Evolutionary conservation across 129 eudicot species (phyloP), one percentile per base, ranked within the genome.

Genomic region (Centaurea solstitialis): DNA sequence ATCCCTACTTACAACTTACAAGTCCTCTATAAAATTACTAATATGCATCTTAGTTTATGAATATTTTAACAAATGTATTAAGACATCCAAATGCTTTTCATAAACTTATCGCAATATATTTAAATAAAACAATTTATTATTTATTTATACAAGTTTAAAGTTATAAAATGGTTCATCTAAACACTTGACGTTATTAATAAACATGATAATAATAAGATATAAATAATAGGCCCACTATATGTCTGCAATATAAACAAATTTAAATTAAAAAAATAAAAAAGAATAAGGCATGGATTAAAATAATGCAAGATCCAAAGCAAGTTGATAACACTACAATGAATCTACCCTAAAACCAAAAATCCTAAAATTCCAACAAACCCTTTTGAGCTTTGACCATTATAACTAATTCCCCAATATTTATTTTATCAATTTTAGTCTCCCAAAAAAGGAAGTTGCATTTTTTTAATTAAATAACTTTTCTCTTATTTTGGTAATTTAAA

Each of bases 291-390:
- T 26, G 50, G 21, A 10, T 73, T 21, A 66, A 61, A 66, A 67
- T 18, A 47, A 24, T 40, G 45, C 45, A 75, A 75, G 17, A 21
- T 21, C 17, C 39, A 47, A 47, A 75, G 35, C 85, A 75, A 81
- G 80, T 81, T 76, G 85, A 81, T 68, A 75, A 81, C 70, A 81
- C 80, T 50, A 75, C 76, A 81, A 75, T 81, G 85, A 75, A 81
- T 81, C 85, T 75, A 50, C 76, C 80, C 85, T 74, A 47, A 74
- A 81, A 68, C 80, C 85, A 68, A 68, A 76, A 75, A 68, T 68
- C 85, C 80, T 81, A 35, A 75, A 67, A 35, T 47, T 81, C 80
- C 80, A 81, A 81, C 85, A 81, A 50, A 81, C 45, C 70, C 69
- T 68, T 47, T 81, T 81, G 85, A 81, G 59, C 50, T 47, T 81